Evolutionary conservation across 306 rosid genomes (phyloP), one percentile per base, ranked within the genome.

Genomic region (Purshia tridentata): DNA sequence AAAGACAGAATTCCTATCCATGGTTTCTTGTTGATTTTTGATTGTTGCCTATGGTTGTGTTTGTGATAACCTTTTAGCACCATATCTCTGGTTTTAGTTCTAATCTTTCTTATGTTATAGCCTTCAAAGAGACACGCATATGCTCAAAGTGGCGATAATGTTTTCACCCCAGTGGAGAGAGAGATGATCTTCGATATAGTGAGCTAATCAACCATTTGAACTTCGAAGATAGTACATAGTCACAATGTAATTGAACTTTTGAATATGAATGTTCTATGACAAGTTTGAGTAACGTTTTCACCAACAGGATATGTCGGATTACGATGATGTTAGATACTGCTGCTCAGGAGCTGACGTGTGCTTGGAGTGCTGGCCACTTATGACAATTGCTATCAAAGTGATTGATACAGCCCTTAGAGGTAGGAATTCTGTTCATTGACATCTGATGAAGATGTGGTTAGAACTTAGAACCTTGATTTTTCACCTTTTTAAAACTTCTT

Each of bases 301-400:
- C 35, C 7, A 22, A 69, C 87, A 91, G 97, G 99, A 94, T 86
- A 89, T 94, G 75, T 65, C 95, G 39, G 97, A 91, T 78, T 94
- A 94, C 16, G 96, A 94, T 84, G 97, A 94, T 79, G 88, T 87
- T 52, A 88, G 97, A 71, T 94, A 88, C 86, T 94, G 99, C 86
- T 94, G 99, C 81, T 81, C 95, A 3, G 97, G 99, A 69, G 99
- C 99, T 80, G 97, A 91, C 50, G 90, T 91, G 75, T 94, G 97
- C 84, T 80, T 91, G 86, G 76, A 87, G 55, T 94, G 99, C 82
- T 94, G 99, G 99, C 97, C 96, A 3, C 81, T 94, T 64, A 94
- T 94, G 99, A 94, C 98, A 29, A 77, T 86, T 80, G 92, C 93
- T 65, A 84, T 91, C 84, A 91, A 94, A 88, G 96, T 94, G 77